Evolutionary conservation across 345 rosid genomes (phyloP).

Genomic region (Eucalyptus erythrocorys): DNA sequence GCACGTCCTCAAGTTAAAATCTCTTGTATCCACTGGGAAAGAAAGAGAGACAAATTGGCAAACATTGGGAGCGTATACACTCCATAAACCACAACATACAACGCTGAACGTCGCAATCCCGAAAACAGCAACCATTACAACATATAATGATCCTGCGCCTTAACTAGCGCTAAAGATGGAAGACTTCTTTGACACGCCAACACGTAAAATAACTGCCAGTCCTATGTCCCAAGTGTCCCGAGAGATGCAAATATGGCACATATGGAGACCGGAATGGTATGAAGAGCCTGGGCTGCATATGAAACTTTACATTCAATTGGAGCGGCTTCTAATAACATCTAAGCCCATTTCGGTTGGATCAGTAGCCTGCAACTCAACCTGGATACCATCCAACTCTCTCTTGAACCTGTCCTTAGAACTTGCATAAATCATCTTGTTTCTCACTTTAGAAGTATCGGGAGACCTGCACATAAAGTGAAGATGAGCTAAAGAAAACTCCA

Average conservation of each 20-base stretch:
- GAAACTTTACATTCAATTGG: background rate
- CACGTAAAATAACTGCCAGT: background rate
- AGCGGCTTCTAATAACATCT: background rate
- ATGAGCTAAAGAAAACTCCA: background rate
- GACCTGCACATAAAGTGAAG: background rate
- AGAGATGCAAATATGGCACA: background rate
- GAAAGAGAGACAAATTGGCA: background rate
- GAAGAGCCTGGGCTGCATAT: background rate
- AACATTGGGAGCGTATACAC: background rate
- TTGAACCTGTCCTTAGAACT: conserved; percentile 2
- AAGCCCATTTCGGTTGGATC: background rate
- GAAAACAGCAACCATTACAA: background rate
- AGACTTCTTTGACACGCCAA: background rate
- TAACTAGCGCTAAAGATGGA: background rate
- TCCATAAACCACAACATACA: background rate
- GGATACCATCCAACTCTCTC: conserved; percentile 2
- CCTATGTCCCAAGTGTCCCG: background rate
- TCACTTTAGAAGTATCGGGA: background rate
- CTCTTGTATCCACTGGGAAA: background rate
- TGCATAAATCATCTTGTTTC: conserved; percentile 2
- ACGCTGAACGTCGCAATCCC: background rate
- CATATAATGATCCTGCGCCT: background rate
- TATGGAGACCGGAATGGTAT: background rate
- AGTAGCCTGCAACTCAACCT: background rate
- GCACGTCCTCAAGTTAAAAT: background rate